Base-by-base conservation (phyloP, 306 rosid genomes). In the Vigna reflexopilosa region DNA sequence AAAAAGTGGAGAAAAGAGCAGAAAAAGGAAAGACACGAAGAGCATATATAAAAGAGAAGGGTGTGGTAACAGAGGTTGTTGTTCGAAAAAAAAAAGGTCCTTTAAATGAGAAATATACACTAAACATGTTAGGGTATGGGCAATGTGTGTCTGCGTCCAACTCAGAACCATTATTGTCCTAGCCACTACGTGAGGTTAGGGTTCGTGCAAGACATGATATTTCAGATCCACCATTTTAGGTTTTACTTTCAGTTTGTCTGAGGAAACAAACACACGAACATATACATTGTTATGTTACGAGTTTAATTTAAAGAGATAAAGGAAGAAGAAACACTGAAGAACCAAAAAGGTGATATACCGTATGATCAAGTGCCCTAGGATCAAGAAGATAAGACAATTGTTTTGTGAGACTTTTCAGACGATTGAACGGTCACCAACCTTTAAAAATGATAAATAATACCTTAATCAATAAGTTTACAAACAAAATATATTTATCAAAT, bases 21-120 rank as follows among this genome's bases (percentile, higher is more conserved):
- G 66, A 51, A 40, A 68, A 26, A 70, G 85, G 81, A 81, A 40
- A 30, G 88, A 85, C 88, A 72, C 0, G 48, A 38, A 59, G 26
- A 32, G 11, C 64, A 69, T 61, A 67, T 6, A 36, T 36, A 36
- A 36, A 36, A 36, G 42, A 36, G 42, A 36, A 36, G 42, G 42
- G 42, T 36, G 38, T 34, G 9, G 24, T 36, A 64, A 36, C 38
- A 40, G 50, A 9, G 5, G 54, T 10, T 66, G 32, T n/a, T 17
- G 11, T 66, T 48, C 4, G 32, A 32, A 66, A 55, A 28, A 13
- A 6, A 44, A 34, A 9, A 57, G 9, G 28, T 58, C 32, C 70
- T 44, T 22, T 34, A 28, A 71, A 77, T 80, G 20, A 22, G 9
- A 59, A 66, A 57, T 22, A 19, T 26, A 59, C 72, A 47, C 36